Base-by-base conservation (phyloP, 2,329 filamentous ascomycete species). In the Diaporthe sp. region DNA sequence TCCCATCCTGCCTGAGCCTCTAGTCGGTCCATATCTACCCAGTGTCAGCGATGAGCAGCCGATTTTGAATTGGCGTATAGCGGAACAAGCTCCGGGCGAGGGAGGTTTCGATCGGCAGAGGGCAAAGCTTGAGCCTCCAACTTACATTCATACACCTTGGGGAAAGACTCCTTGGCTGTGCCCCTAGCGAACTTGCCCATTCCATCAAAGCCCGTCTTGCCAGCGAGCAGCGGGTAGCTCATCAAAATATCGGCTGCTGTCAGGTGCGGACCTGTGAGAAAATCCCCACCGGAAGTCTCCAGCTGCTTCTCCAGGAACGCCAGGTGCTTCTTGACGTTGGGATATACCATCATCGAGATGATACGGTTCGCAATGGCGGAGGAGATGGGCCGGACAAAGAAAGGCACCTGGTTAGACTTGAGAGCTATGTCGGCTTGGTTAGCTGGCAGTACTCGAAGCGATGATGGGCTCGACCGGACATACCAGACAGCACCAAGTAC, bases 401-500 rank as follows among this genome's bases (percentile, higher is more conserved):
- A 90, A 22, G 89, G 89, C 1, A 90, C 83, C 34, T 81, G 80
- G 1, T 84, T 80, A 1, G 86, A 85, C 76, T 87, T 88, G 77
- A 91, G 83, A 37, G 78, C 86, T 87, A 71, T 28, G 13, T 25
- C 17, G 28, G 25, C 20, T 57, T 15, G 39, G 70, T 61, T 13
- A 44, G 34, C 47, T 28, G n/a, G 58, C 49, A 34, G 55, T 22
- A 44, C 17, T 47, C 58, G 13, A 34, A 7, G 15, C 10, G 8
- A 37, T 17, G 8, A 47, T 12, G 58, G 22, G n/a, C 63, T 60
- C 4, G 49, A 15, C 17, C 1, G 1, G 42, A 84, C 86, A 75
- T 81, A 89, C 88, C 82, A 5, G 81, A 81, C 17, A 94, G 85
- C 37, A 98, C 85, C 22, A 97, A 81, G 20, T 88, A 85, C 77